These are phyloP conservation scores for Coffea humblotiana DNA, from an alignment of 305 asterid genomes.

Conservation along the genomic window DNA sequence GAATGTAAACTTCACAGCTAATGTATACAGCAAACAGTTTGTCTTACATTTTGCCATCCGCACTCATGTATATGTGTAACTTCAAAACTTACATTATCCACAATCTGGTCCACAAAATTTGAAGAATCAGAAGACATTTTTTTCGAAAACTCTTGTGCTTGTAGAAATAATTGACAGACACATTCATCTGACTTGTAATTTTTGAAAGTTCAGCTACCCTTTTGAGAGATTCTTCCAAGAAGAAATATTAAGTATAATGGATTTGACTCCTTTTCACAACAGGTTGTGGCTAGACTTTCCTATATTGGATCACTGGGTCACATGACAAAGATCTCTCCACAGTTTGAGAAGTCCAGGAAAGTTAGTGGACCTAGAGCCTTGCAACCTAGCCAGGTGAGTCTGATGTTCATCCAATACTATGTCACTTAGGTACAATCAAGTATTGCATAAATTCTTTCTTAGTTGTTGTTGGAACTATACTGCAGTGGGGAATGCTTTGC, in stretches of 20 bases:
- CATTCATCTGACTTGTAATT: not conserved
- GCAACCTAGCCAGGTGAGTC: conserved; percentile 93
- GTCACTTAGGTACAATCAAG: not conserved
- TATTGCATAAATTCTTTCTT: conserved; percentile 4
- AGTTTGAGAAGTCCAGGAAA: conserved; percentile 94
- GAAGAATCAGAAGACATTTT: too few relatives aligned
- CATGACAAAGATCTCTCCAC: conserved; percentile 92
- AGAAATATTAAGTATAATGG: conserved; percentile 1
- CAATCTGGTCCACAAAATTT: too few relatives aligned
- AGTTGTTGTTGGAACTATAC: conserved; percentile 19
- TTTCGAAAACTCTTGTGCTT: too few relatives aligned
- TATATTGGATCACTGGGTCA: conserved; percentile 78
- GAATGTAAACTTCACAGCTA: too few relatives aligned
- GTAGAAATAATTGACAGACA: too few relatives aligned
- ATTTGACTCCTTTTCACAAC: conserved; percentile 20
- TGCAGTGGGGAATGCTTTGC: conserved; percentile 99
- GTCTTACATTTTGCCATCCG: too few relatives aligned
- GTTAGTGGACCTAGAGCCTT: conserved; percentile 98
- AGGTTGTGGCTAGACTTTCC: conserved; percentile 80
- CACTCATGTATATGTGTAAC: too few relatives aligned
- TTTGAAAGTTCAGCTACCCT: not conserved
- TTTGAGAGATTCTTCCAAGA: not conserved
- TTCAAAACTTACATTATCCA: too few relatives aligned
- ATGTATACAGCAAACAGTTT: too few relatives aligned
- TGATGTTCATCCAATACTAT: not conserved